Base-by-base conservation (phyloP, 1,139 yeast species). In the Chernovozyma aurita region DNA sequence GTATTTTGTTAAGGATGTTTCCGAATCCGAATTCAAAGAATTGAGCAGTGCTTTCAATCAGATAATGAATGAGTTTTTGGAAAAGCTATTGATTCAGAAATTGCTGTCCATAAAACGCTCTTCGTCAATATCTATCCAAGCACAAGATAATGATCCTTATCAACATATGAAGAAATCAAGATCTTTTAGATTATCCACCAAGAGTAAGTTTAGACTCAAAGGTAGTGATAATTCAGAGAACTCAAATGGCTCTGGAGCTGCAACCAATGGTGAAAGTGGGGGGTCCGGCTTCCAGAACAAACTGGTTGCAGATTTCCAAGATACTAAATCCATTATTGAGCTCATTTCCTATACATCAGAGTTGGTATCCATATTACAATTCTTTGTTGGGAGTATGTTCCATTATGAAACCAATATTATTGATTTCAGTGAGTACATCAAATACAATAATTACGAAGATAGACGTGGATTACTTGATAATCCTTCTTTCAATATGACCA, bases 301-400 rank as follows among this genome's bases (percentile, higher is more conserved):
- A 21, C 12, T 18, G 2, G 8, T 27, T 3, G 17, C 30, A 7
- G 64, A 61, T 30, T 57, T 66, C 22, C 68, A 58, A 32, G 73
- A 68, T 42, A 62, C 66, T 4, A 57, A 53, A 33, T 58, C 72
- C 3, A 65, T 85, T 15, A 57, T 78, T 11, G 66, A 55, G 17
- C 40, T 67, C 17, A 55, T 66, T 13, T 59, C 59, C 28, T 72
- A 65, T 39, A 53, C 68, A 4, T 57, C 50, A 30, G 64, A 60
- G 11, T 46, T 68, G 27, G 61, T 70, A 18, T 39, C 53, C 18
- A 52, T 73, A 11, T 78, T 85, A 34, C 95, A 85, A 47, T 79
- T 75, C 47, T 80, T 86, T 42, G 53, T 83, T 14, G 76, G 76
- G 9, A 63, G 61, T 14, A 70, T 87, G 39, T 87, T 88, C 61